These are phyloP conservation scores for Naganishia onofrii DNA, from an alignment of 768 basidiomycete species.

Conservation along the genomic window DNA sequence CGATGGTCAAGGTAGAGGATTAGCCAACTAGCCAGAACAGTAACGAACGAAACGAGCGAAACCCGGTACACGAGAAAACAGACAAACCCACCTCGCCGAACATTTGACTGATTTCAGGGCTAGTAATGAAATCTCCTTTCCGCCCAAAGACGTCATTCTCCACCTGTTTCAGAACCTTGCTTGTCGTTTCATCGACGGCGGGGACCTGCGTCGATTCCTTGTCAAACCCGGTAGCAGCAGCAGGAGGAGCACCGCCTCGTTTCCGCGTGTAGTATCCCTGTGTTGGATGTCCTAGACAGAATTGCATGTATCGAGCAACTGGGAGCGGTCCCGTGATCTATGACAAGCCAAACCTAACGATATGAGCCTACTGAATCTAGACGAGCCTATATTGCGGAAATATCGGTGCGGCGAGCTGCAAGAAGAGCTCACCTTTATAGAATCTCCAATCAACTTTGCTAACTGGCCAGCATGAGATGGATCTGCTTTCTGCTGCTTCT, in stretches of 20 bases:
- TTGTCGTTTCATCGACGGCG: not conserved
- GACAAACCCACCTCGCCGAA: conserved; percentile 80
- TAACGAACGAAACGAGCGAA: too few relatives aligned
- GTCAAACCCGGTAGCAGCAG: not conserved
- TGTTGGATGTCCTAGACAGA: conserved; percentile 82
- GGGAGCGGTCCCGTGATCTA: conserved; percentile 87
- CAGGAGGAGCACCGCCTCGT: not conserved
- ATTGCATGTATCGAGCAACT: conserved; percentile 83
- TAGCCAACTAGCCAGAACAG: not conserved
- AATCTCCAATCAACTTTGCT: conserved; percentile 68
- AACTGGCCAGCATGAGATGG: conserved; percentile 46
- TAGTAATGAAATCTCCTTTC: conserved; percentile 90
- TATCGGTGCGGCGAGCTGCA: not conserved
- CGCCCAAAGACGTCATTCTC: conserved; percentile 74
- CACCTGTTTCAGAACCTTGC: conserved; percentile 52
- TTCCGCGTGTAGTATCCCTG: conserved; percentile 82
- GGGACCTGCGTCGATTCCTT: not conserved
- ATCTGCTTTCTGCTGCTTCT: not conserved
- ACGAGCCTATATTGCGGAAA: not conserved
- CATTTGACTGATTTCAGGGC: conserved; percentile 91
- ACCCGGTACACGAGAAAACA: too few relatives aligned
- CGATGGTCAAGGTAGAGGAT: not conserved
- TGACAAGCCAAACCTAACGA: not conserved
- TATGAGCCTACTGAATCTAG: not conserved
- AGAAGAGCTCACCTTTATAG: conserved; percentile 63